These are phyloP conservation scores for Lodderomyces beijingensis DNA, from an alignment of 1,139 yeast genomes.

Conservation along the genomic window DNA sequence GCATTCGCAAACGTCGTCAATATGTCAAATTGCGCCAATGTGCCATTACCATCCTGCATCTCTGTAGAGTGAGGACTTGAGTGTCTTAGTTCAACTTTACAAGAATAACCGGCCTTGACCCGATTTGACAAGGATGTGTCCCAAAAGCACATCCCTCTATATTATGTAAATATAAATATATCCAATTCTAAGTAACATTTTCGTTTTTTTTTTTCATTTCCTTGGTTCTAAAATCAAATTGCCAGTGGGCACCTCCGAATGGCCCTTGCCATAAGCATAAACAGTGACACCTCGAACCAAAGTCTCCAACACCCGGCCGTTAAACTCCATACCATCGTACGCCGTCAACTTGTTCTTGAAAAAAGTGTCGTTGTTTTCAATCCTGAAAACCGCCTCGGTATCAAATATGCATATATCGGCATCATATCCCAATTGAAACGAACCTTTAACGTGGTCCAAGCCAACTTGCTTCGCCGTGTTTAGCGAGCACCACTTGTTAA, in stretches of 20 bases:
- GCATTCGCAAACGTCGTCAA: too few species aligned
- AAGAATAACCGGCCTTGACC: too few species aligned
- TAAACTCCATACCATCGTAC: slow-evolving; percentile 63
- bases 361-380: slow-evolving; percentile 55
- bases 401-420: slow-evolving; percentile 87
- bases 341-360: slow-evolving; percentile 89
- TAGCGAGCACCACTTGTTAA: slow-evolving; percentile 72
- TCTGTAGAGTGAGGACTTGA: too few species aligned
- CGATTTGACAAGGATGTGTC: too few species aligned
- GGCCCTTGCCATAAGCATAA: slow-evolving; percentile 56
- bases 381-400: slow-evolving; percentile 49
- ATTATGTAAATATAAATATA: too few species aligned
- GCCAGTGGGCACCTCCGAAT: slow-evolving; percentile 54
- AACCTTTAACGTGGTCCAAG: slow-evolving; percentile 66
- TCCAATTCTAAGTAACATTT: too few species aligned
- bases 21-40: too few species aligned
- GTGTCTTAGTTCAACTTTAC: too few species aligned
- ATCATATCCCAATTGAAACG: slow-evolving; percentile 66
- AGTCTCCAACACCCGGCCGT: slow-evolving; percentile 76
- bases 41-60: too few species aligned
- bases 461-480: slow-evolving; percentile 89
- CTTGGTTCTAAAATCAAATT: slow-evolving; percentile 56
- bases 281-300: slow-evolving; percentile 70
- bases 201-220: too few species aligned
- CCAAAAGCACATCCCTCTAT: too few species aligned